Evolutionary conservation across 2,329 filamentous ascomycete species (phyloP).

Genomic region (Penicillium sp.): DNA sequence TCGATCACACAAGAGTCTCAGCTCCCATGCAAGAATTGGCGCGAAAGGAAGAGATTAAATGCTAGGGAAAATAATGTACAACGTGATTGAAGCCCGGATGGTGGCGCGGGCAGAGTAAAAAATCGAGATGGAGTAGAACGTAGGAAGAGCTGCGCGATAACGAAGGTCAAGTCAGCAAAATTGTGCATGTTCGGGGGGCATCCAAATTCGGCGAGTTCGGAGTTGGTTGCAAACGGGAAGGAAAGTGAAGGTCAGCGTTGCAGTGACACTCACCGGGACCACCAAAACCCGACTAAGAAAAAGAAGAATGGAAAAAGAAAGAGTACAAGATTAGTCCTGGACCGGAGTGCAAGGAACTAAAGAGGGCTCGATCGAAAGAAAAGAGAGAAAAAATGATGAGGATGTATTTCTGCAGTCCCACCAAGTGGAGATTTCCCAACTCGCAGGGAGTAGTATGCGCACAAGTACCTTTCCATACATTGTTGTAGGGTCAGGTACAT

Average conservation of each 20-base stretch:
- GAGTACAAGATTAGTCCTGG: not conserved
- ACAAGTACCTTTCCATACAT: conserved; percentile 13
- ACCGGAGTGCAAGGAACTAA: not conserved
- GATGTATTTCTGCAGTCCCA: conserved; percentile 18
- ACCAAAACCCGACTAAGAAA: conserved; percentile 12
- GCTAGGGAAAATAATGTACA: conserved; percentile 20
- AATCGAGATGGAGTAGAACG: not conserved
- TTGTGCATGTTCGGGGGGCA: not conserved
- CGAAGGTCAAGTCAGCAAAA: not conserved
- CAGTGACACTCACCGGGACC: conserved; percentile 14
- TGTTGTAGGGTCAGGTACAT: conserved; percentile 13
- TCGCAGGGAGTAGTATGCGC: not conserved
- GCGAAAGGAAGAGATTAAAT: conserved; percentile 12
- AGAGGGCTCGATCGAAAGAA: not conserved
- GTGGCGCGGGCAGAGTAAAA: not conserved
- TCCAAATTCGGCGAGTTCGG: conserved; percentile 5
- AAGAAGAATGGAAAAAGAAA: not conserved
- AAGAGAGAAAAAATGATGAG: conserved; percentile 18
- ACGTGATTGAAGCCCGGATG: not conserved
- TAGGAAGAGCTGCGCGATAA: not conserved
- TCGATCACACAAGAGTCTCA: conserved; percentile 25
- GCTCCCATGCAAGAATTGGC: conserved; percentile 19
- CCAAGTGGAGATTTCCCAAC: conserved; percentile 18
- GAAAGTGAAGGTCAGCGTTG: conserved; percentile 1
- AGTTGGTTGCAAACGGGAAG: conserved; percentile 9